These are phyloP conservation scores for Keithomyces neogunnii DNA, from an alignment of 2,329 filamentous ascomycete species.

Conservation along the genomic window DNA sequence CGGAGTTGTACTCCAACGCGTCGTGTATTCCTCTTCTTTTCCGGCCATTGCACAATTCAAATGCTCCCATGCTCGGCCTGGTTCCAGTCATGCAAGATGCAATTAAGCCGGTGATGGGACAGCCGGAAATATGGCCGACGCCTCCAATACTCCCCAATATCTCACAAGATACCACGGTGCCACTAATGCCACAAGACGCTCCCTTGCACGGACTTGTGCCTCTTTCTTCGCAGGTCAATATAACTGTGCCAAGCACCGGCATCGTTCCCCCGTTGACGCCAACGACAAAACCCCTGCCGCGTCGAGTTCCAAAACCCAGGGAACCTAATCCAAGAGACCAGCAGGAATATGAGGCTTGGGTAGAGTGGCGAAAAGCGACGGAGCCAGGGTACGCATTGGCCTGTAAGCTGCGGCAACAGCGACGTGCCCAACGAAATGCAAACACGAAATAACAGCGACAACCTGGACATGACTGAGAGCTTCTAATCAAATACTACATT, in stretches of 20 bases:
- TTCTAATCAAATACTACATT: background rate
- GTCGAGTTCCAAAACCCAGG: slow-evolving; percentile 29
- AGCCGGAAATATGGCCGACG: background rate
- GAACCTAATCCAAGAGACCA: slow-evolving; percentile 31
- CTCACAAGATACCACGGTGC: background rate
- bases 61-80: background rate
- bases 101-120: background rate
- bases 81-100: background rate
- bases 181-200: background rate
- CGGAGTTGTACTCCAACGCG: background rate
- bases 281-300: slow-evolving; percentile 8
- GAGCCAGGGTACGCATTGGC: slow-evolving; percentile 38
- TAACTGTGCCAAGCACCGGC: background rate
- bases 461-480: slow-evolving; percentile 1
- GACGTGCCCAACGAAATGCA: slow-evolving; percentile 21
- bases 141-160: background rate
- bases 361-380: slow-evolving; percentile 40
- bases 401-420: slow-evolving; percentile 36
- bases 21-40: background rate
- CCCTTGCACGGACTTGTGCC: background rate
- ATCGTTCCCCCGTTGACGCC: background rate
- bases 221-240: background rate
- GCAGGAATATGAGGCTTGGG: slow-evolving; percentile 38
- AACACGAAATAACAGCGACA: slow-evolving; percentile 2
- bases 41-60: background rate